Percentiles rank a stretch among this genome's conserved stretches.
These are phyloP conservation scores for Ogataea hybrid DNA, from an alignment of 1,139 yeast species.

Conservation along the genomic window DNA sequence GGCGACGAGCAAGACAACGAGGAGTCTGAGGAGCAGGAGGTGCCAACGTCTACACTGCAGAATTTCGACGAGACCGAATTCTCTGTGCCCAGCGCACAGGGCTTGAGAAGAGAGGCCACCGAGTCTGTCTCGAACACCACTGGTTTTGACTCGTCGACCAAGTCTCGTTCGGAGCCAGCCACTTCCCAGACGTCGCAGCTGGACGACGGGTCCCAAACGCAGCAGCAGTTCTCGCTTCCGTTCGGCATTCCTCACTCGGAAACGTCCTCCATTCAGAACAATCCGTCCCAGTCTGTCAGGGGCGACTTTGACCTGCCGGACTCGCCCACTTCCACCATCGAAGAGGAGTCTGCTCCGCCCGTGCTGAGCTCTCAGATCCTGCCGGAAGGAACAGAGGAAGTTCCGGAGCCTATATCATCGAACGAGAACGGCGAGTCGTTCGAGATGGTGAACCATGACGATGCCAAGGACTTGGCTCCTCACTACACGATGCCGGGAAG, in stretches of 20 bases:
- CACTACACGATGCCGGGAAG: constrained; percentile 15
- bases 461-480: constrained; percentile 22
- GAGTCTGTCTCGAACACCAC: constrained; percentile 19
- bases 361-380: constrained; percentile 29
- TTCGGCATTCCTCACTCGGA: constrained; percentile 72
- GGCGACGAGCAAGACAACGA: not conserved
- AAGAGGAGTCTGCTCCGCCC: constrained; percentile 23
- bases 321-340: constrained; percentile 41
- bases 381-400: constrained; percentile 25
- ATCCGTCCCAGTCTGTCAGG: constrained; percentile 85
- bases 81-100: constrained; percentile 22
- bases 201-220: constrained; percentile 26
- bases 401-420: constrained; percentile 14
- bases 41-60: constrained; percentile 34
- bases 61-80: constrained; percentile 32
- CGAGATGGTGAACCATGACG: constrained; percentile 52
- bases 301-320: constrained; percentile 70
- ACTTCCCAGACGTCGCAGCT: constrained; percentile 40
- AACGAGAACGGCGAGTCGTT: constrained; percentile 42
- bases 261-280: constrained; percentile 88
- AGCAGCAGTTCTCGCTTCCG: constrained; percentile 41
- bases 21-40: constrained; percentile 18
- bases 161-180: constrained; percentile 24
- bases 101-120: constrained; percentile 10
- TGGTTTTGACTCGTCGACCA: constrained; percentile 20